Base-by-base conservation (phyloP, 2,329 filamentous ascomycete genomes). In the Hortaea sp. region DNA sequence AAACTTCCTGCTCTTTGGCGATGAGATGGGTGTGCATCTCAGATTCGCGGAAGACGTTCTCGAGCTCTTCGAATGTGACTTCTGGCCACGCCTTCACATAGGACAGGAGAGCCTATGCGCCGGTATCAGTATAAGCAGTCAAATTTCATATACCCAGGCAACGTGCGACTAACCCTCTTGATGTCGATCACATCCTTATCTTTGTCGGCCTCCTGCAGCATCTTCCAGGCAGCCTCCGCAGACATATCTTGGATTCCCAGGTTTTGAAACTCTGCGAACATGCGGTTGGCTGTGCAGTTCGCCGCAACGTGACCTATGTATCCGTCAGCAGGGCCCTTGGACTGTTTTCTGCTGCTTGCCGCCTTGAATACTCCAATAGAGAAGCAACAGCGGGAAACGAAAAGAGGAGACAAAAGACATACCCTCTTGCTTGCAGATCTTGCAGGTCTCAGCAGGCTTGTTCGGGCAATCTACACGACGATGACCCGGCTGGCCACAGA, bases 381-480 rank as follows among this genome's bases (percentile, higher is more conserved):
- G 12, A 13, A 41, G 9, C 12, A 30, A 9, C 4, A 41, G 6
- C 13, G 20, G 20, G 20, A 20, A 20, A 20, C 20, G 20, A 20
- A 20, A 4, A 20, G 40, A 40, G 20, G 10, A 79, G 20, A 20
- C 20, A 20, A 20, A 20, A 20, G 20, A 20, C 20, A 20, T 20
- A 20, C 20, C 20, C 57, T 78, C 73, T 53, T 79, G 63, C 29
- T 74, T 54, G 57, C 83, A 86, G 57, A 82, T 81, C 42, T 71
- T 70, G 64, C 82, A 85, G 6, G 71, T 50, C 56, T 67, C 65
- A 1, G 79, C 69, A 5, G 74, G 72, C 51, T 76, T 77, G 1
- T 73, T 64, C 1, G 82, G 81, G 53, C 84, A 88, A 43, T 84
- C 79, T 13, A 75, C 72, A 43, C 75, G 68, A 56, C 77, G 68